phyloP scores from a whole-genome alignment of 352 stramenopile genomes.

The Globisporangium yorkense region DNA sequence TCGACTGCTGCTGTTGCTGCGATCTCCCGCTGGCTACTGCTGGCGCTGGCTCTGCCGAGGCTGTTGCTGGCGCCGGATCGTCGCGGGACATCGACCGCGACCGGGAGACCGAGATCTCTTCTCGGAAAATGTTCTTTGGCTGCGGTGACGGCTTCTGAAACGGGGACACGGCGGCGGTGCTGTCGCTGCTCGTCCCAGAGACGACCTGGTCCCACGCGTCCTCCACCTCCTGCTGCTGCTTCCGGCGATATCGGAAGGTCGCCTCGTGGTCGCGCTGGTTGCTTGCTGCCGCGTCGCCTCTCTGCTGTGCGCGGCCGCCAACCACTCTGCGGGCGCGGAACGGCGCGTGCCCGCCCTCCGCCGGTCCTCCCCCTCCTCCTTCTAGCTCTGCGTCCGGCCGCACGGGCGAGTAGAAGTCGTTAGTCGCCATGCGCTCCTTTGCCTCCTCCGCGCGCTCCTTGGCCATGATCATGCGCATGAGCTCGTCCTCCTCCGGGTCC shows the following conservation, averaged over 20 bases:
- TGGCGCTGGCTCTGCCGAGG: not conserved
- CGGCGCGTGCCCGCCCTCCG: slow-evolving; percentile 2
- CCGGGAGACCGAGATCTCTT: slow-evolving; percentile 21
- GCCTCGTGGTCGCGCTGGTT: slow-evolving; percentile 13
- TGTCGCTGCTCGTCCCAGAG: slow-evolving; percentile 19
- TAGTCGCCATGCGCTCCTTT: not conserved
- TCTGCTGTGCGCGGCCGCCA: not conserved
- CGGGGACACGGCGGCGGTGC: not conserved
- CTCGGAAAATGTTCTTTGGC: slow-evolving; percentile 13
- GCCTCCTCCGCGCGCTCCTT: slow-evolving; percentile 20
- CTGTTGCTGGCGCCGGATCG: not conserved
- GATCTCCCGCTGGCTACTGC: not conserved
- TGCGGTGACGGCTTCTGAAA: slow-evolving; percentile 10
- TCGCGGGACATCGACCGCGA: slow-evolving; percentile 5
- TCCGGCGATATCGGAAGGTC: not conserved
- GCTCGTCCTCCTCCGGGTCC: slow-evolving; percentile 30
- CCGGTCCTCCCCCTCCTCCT: not conserved
- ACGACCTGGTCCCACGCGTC: slow-evolving; percentile 37
- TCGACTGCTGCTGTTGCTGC: slow-evolving; percentile 1
- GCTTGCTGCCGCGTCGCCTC: slow-evolving; percentile 1
- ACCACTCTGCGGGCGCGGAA: slow-evolving; percentile 6
- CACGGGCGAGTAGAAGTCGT: slow-evolving; percentile 30
- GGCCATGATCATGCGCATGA: slow-evolving; percentile 33
- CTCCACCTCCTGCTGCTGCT: slow-evolving; percentile 11
- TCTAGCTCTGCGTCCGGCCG: slow-evolving; percentile 8